These are phyloP conservation scores for Pichia ethanolica DNA, from an alignment of 805 yeast genomes.

Conservation along the genomic window DNA sequence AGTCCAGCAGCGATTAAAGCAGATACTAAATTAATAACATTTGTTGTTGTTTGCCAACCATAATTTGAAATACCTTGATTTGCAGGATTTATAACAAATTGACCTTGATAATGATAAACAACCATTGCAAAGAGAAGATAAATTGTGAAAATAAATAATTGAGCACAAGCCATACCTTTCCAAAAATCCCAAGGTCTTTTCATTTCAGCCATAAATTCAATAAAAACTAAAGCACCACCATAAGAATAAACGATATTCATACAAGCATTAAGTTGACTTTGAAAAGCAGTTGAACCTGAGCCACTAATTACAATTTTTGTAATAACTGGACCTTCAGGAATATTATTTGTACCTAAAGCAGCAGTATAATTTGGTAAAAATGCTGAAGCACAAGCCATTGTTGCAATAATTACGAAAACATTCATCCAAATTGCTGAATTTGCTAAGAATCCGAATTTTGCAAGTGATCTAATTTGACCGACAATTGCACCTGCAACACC, in stretches of 20 bases:
- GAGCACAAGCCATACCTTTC: constrained; percentile 40
- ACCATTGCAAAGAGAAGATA: constrained; percentile 37
- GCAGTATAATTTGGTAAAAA: constrained; percentile 29
- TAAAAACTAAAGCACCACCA: constrained; percentile 43
- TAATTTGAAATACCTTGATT: constrained; percentile 35
- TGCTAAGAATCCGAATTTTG: constrained; percentile 35
- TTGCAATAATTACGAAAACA: constrained; percentile 34
- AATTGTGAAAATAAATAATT: constrained; percentile 32
- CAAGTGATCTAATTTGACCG: constrained; percentile 37
- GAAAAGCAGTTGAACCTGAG: constrained; percentile 25
- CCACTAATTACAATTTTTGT: constrained; percentile 16
- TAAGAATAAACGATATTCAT: constrained; percentile 43
- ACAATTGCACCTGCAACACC: constrained; percentile 36
- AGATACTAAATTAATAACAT: constrained; percentile 32
- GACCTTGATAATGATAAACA: constrained; percentile 39
- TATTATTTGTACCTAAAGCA: constrained; percentile 15
- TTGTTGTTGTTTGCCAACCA: constrained; percentile 35
- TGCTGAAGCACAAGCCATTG: constrained; percentile 36
- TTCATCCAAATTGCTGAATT: constrained; percentile 42
- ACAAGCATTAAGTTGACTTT: constrained; percentile 7
- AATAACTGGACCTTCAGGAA: constrained; percentile 21
- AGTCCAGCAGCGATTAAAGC: constrained; percentile 41
- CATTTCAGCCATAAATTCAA: constrained; percentile 42
- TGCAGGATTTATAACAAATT: constrained; percentile 36
- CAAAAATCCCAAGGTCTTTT: constrained; percentile 40